These are phyloP conservation scores for Aspergillus brasiliensis DNA, from an alignment of 2,329 filamentous ascomycete genomes.

Conservation along the genomic window DNA sequence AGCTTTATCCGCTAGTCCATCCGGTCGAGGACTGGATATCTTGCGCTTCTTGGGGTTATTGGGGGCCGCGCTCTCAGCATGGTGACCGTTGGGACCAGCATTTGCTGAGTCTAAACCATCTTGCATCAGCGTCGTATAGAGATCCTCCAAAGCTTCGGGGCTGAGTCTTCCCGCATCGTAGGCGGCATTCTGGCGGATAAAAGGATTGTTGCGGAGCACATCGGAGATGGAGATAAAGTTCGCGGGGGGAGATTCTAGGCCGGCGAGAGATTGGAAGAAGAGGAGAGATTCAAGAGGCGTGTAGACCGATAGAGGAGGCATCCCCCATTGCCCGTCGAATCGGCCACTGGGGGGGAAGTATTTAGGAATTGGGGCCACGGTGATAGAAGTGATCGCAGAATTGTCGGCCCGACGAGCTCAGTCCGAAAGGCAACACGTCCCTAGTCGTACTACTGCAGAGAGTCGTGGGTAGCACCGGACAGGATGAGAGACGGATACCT, in stretches of 20 bases:
- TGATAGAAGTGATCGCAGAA: constrained; percentile 24
- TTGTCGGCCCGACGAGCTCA: constrained; percentile 13
- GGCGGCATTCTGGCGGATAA: constrained; percentile 68
- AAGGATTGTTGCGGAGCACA: constrained; percentile 70
- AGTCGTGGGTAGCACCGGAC: constrained; percentile 11
- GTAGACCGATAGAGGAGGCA: constrained; percentile 66
- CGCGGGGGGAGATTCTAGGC: constrained; percentile 64
- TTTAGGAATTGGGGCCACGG: constrained; percentile 42
- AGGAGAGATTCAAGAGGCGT: constrained; percentile 84
- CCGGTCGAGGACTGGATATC: constrained; percentile 64
- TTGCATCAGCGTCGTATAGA: constrained; percentile 74
- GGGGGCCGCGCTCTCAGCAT: constrained; percentile 28
- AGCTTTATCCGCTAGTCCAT: constrained; percentile 65
- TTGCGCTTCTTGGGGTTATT: constrained; percentile 73
- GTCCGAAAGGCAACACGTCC: constrained; percentile 3
- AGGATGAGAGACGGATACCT: constrained; percentile 3
- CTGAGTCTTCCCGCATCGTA: constrained; percentile 76
- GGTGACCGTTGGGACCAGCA: constrained; percentile 27
- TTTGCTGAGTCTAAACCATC: constrained; percentile 64
- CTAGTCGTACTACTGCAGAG: constrained; percentile 3
- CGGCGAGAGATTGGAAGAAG: constrained; percentile 76
- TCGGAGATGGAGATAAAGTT: constrained; percentile 74
- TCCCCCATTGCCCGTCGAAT: constrained; percentile 51
- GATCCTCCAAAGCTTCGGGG: constrained; percentile 74
- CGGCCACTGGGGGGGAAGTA: constrained; percentile 39